Conservation (phyloP, 192 early-diverging fungal species). For the Coemansia pectinata region DNA sequence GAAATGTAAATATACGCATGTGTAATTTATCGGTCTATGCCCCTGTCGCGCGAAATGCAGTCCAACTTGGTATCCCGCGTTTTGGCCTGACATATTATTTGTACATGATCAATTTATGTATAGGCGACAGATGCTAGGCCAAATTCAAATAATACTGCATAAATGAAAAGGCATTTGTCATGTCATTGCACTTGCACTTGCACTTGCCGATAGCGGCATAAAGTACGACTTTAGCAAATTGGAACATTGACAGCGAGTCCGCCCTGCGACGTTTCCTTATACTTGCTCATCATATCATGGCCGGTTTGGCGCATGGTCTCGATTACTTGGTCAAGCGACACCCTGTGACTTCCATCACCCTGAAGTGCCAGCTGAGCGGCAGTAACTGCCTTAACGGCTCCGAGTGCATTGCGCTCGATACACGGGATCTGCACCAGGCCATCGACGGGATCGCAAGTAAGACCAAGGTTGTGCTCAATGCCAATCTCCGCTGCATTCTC, state of each 20-base stretch:
- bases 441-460: slow-evolving; percentile 87
- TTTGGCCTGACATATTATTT: not conserved
- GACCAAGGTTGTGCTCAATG: slow-evolving; percentile 85
- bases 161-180: not conserved
- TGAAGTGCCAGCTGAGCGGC: slow-evolving; percentile 94
- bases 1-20: slow-evolving; percentile 4
- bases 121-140: not conserved
- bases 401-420: slow-evolving; percentile 93
- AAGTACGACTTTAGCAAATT: slow-evolving; percentile 54
- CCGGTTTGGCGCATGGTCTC: slow-evolving; percentile 95
- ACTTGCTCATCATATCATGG: slow-evolving; percentile 90
- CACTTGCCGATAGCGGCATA: not conserved
- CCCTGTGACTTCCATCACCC: slow-evolving; percentile 87
- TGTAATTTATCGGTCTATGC: not conserved
- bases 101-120: not conserved
- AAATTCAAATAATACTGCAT: not conserved
- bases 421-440: slow-evolving; percentile 96
- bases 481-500: slow-evolving; percentile 97
- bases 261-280: slow-evolving; percentile 95
- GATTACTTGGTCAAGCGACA: slow-evolving; percentile 93
- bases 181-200: not conserved
- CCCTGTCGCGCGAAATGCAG: not conserved
- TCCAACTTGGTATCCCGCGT: not conserved
- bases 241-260: slow-evolving; percentile 93
- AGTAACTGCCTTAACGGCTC: slow-evolving; percentile 93